Percentiles rank a stretch among this genome's conserved stretches.
Evolutionary conservation across 2,329 filamentous ascomycete genomes (phyloP).

Genomic region (Calonectria ilicicola): DNA sequence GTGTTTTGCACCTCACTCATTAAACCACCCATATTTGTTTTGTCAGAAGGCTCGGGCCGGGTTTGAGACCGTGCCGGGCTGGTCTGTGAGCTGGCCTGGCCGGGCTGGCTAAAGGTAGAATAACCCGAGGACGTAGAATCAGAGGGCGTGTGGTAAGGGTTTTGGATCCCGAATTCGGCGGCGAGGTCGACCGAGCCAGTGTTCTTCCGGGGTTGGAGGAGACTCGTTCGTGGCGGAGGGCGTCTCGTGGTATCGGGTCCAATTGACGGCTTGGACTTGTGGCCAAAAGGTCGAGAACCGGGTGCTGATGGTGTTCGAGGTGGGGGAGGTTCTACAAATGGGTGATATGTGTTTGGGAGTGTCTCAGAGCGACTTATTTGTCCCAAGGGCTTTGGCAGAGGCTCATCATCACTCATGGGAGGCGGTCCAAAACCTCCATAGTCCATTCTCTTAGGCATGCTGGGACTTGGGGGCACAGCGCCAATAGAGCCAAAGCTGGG

Average conservation of each 20-base stretch:
- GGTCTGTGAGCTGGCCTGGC: constrained; percentile 72
- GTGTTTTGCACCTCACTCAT: constrained; percentile 68
- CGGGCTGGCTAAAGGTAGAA: constrained; percentile 69
- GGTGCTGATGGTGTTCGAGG: constrained; percentile 62
- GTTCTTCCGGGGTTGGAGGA: constrained; percentile 57
- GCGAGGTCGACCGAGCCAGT: constrained; percentile 65
- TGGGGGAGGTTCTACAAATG: constrained; percentile 45
- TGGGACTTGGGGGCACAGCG: constrained; percentile 54
- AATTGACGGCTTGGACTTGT: constrained; percentile 55
- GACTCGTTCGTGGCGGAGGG: constrained; percentile 65
- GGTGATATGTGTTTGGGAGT: constrained; percentile 58
- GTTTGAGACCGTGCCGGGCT: constrained; percentile 49
- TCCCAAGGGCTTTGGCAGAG: constrained; percentile 52
- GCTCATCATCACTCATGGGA: constrained; percentile 50
- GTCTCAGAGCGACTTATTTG: constrained; percentile 63
- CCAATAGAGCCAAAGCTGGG: constrained; percentile 39
- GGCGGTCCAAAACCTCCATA: constrained; percentile 70
- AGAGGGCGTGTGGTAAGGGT: constrained; percentile 73
- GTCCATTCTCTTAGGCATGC: constrained; percentile 61
- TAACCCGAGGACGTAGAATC: constrained; percentile 75
- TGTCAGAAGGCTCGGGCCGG: constrained; percentile 55
- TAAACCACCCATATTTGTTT: constrained; percentile 62
- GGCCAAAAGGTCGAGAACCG: constrained; percentile 53
- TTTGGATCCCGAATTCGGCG: constrained; percentile 70
- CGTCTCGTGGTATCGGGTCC: constrained; percentile 63